Conservation (phyloP, 176 grass and related monocot genomes). For the Triticum dicoccoides region DNA sequence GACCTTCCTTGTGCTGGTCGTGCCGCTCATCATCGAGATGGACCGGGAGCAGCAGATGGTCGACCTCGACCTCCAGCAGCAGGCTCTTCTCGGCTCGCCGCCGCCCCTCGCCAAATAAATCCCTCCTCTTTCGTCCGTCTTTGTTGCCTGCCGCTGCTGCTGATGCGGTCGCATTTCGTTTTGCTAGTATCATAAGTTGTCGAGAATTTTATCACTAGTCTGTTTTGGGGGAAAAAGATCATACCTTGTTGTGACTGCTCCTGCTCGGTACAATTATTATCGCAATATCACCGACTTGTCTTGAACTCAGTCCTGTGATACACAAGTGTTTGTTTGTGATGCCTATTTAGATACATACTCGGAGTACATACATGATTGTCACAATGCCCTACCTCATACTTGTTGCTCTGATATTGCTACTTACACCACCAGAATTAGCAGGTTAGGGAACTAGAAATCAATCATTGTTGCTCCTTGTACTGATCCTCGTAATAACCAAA, state of each 20-base stretch:
- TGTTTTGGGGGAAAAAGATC: neutral
- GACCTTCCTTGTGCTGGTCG: conserved; percentile 75
- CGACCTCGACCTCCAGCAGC: conserved; percentile 77
- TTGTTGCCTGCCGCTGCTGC: neutral
- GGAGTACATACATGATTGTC: neutral
- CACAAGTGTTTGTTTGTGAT: neutral
- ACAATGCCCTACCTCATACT: neutral
- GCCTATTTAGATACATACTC: neutral
- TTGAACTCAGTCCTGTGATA: neutral
- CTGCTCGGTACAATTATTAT: neutral
- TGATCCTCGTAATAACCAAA: neutral
- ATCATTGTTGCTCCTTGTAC: neutral
- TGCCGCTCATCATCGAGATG: conserved; percentile 93
- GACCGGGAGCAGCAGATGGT: conserved; percentile 80
- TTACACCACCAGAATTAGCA: neutral
- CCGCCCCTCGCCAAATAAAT: conserved; percentile 38
- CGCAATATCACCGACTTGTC: neutral
- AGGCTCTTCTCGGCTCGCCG: conserved; percentile 54
- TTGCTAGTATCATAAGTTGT: neutral
- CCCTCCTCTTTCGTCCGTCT: neutral
- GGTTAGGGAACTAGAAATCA: neutral
- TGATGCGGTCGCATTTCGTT: neutral
- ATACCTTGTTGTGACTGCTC: neutral
- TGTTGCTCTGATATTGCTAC: neutral
- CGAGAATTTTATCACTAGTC: neutral